Evolutionary conservation across 2,329 filamentous ascomycete species (phyloP).

Genomic region (Amphichorda felina): DNA sequence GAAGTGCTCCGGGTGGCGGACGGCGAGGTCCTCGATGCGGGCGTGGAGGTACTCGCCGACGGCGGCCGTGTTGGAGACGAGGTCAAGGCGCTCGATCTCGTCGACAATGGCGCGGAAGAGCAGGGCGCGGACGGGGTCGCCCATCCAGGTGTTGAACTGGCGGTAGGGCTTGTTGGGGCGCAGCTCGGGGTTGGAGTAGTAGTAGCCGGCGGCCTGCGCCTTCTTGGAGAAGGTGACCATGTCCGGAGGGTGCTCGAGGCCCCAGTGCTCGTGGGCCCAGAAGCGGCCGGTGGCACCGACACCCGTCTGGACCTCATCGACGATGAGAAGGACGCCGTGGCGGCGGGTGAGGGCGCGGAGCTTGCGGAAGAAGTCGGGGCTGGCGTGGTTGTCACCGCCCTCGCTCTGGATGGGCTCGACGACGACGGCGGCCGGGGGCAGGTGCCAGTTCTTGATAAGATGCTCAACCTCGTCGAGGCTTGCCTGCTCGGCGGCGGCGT

Average conservation of each 20-base stretch:
- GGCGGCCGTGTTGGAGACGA: constrained; percentile 68
- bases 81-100: constrained; percentile 63
- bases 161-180: constrained; percentile 88
- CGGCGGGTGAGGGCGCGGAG: constrained; percentile 69
- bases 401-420: constrained; percentile 90
- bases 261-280: constrained; percentile 96
- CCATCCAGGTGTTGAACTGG: constrained; percentile 98
- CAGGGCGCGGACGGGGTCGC: constrained; percentile 73
- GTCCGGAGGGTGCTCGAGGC: constrained; percentile 66
- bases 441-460: constrained; percentile 66
- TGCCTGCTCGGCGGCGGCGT: constrained; percentile 68
- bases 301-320: constrained; percentile 90
- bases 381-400: constrained; percentile 90
- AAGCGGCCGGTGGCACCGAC: constrained; percentile 88
- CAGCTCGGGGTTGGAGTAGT: constrained; percentile 69
- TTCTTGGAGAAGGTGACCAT: constrained; percentile 96
- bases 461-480: constrained; percentile 76
- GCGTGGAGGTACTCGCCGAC: constrained; percentile 70
- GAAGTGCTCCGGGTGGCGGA: constrained; percentile 66
- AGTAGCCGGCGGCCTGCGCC: constrained; percentile 88
- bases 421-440: constrained; percentile 69
- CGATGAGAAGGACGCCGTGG: constrained; percentile 73
- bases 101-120: constrained; percentile 79
- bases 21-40: constrained; percentile 54
- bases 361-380: constrained; percentile 73